Base-by-base conservation (phyloP, 345 rosid genomes). In the Rhodomyrtus tomentosa region DNA sequence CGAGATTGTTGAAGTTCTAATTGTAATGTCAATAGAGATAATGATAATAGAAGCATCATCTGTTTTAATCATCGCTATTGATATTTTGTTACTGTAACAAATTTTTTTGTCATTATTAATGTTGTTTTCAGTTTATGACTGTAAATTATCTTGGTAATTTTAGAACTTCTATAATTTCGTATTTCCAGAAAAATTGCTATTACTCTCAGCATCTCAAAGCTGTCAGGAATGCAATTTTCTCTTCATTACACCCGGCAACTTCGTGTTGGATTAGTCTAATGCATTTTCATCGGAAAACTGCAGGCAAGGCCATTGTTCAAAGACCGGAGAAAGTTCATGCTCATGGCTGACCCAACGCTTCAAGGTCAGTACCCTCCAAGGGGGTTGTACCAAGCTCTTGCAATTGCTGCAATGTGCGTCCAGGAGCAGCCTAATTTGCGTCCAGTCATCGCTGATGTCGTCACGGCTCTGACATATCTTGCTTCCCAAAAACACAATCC, bases 351-450 rank as follows among this genome's bases (percentile, higher is more conserved):
- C 90, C 99, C 98, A 8, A 81, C 89, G 88, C 94, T 96, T 74
- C 95, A 93, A 82, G 95, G 96, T 54, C 98, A 91, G 59, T 96
- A 92, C 90, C 96, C 98, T 82, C 86, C 92, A 20, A 85, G 98
- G 85, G 96, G 99, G 27, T 86, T 95, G 84, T 96, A 92, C 90
- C 99, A 96, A 95, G 99, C 98, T 76, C 98, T 96, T 55, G 95
- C 98, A 18, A 93, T 96, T 74, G 98, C 98, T 25, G 95, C 96
- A 22, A 96, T 96, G 99, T 95, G 99, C 49, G 98, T 95, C 36
- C 96, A 94, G 86, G 98, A 96, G 84, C 94, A 94, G 89, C 96
- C 99, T 56, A 91, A 92, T 84, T 91, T 93, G 89, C 92, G 99
- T 76, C 99, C 98, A 8, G 86, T 90, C 83, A 89, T 96, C 29